A percentile compares a stretch with the other conserved stretches of the same genome.
These are phyloP conservation scores for Arabidopsis suecica DNA, from an alignment of 345 rosid genomes.

Conservation along the genomic window DNA sequence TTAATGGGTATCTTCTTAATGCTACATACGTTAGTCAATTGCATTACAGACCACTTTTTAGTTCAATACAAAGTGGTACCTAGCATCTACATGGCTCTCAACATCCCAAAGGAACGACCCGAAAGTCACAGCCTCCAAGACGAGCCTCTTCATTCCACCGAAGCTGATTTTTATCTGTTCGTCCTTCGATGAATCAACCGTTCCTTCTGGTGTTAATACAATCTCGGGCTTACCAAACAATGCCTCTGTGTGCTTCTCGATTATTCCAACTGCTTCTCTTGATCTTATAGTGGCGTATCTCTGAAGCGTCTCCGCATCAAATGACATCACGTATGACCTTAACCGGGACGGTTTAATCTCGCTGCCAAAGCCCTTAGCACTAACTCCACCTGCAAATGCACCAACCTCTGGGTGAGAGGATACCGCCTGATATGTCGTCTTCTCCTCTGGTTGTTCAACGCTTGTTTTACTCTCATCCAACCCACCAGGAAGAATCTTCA, in stretches of 20 bases:
- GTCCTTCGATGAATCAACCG: constrained; percentile 73
- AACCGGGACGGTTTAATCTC: constrained; percentile 69
- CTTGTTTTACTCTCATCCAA: constrained; percentile 44
- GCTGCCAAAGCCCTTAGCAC: constrained; percentile 62
- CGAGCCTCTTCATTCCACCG: constrained; percentile 86
- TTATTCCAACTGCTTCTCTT: constrained; percentile 83
- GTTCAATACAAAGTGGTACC: constrained; percentile 87
- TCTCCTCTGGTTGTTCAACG: constrained; percentile 41
- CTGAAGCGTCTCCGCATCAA: constrained; percentile 92
- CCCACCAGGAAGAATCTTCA: constrained; percentile 76
- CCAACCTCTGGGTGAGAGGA: constrained; percentile 71
- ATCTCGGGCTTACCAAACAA: constrained; percentile 91
- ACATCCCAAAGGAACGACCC: constrained; percentile 99
- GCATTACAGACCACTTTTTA: constrained; percentile 43
- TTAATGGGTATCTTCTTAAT: constrained; percentile 36
- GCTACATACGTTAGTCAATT: constrained; percentile 41
- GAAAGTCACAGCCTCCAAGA: constrained; percentile 92
- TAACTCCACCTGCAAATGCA: constrained; percentile 59
- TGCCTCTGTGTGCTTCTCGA: constrained; percentile 98
- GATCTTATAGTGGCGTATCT: constrained; percentile 93
- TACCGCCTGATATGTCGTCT: constrained; percentile 42
- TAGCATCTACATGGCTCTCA: constrained; percentile 89
- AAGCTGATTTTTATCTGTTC: constrained; percentile 84
- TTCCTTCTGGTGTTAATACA: constrained; percentile 68
- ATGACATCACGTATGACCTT: constrained; percentile 85